A percentile compares a stretch with the other conserved stretches of the same genome.
Conservation (phyloP, 2,329 filamentous ascomycete genomes). For the Trichoderma breve region DNA sequence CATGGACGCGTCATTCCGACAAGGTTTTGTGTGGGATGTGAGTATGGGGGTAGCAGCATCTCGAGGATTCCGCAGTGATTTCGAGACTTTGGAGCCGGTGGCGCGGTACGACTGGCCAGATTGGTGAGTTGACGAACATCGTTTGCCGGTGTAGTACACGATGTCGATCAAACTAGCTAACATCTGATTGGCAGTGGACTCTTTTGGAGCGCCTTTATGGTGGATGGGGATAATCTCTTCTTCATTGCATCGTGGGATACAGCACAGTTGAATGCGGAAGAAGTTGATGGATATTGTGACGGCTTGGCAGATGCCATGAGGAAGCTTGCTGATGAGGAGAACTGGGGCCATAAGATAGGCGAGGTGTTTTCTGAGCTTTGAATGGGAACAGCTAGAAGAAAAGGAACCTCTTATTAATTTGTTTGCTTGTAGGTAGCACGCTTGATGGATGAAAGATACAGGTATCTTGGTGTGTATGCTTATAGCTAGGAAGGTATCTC, state of each 20-base stretch:
- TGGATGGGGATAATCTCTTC: constrained; percentile 34
- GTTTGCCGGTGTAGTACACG: background rate
- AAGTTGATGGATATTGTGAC: constrained; percentile 35
- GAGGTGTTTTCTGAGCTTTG: constrained; percentile 25
- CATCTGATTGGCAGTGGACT: constrained; percentile 31
- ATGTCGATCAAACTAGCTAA: background rate
- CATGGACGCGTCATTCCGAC: constrained; percentile 35
- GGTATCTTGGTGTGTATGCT: background rate
- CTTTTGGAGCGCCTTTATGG: constrained; percentile 41
- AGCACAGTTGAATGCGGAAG: constrained; percentile 36
- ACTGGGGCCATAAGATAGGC: constrained; percentile 31
- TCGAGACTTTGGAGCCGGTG: constrained; percentile 31
- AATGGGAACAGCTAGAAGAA: background rate
- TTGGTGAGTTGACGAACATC: constrained; percentile 30
- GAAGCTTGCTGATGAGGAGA: constrained; percentile 27
- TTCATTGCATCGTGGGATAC: constrained; percentile 42
- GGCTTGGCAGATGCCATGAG: constrained; percentile 33
- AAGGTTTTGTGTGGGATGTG: constrained; percentile 41
- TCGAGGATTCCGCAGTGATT: constrained; percentile 22
- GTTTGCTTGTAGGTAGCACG: background rate
- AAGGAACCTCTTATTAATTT: too few relatives aligned
- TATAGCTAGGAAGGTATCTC: background rate
- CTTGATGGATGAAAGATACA: background rate
- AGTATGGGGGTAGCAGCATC: constrained; percentile 31
- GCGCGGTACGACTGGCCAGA: constrained; percentile 40